Evolutionary conservation across 768 basidiomycete species (phyloP), one percentile per base, ranked within the genome.

Genomic region (Pulveroboletus sp.): DNA sequence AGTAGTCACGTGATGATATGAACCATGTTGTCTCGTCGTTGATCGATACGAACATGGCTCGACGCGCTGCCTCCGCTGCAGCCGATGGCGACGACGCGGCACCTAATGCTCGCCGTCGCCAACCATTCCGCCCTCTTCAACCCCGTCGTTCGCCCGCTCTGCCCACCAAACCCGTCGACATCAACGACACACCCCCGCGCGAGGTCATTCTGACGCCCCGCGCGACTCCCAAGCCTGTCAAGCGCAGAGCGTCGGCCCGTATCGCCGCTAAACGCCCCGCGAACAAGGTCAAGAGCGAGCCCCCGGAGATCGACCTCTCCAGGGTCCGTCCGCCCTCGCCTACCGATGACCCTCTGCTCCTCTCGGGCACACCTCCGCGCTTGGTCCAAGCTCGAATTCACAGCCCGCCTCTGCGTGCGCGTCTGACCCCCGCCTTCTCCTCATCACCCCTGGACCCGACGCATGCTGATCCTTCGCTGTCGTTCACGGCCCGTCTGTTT

Each of bases 311-410:
- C 54, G 79, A 86, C 57, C 66, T 85, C 24, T 73, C 63, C 41
- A 72, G 61, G 13, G 82, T 81, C 57, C 81, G 84, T 8, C 89
- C 88, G 1, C 73, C 85, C 0, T 86, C 85, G 45, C 88, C 88
- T 3, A 79, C 79, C 1, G 88, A 90, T 31, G 88, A 90, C 57
- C 88, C 88, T 0, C 64, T 90, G 0, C 69, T 90, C 2, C 72
- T 90, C 24, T 76, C 74, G 38, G 80, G 59, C 4, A 46, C 75
- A 4, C 70, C 71, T 11, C 59, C 70, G n/a, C n/a, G n/a, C n/a
- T n/a, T n/a, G n/a, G n/a, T n/a, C n/a, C n/a, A n/a, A n/a, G n/a
- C n/a, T n/a, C n/a, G n/a, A n/a, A 60, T 68, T 37, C 22, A 49
- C 50, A 52, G 53, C 47, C 39, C 56, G 30, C 55, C 67, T 11